phyloP scores from a whole-genome alignment of 345 rosid genomes.

The Dipteronia dyeriana region DNA sequence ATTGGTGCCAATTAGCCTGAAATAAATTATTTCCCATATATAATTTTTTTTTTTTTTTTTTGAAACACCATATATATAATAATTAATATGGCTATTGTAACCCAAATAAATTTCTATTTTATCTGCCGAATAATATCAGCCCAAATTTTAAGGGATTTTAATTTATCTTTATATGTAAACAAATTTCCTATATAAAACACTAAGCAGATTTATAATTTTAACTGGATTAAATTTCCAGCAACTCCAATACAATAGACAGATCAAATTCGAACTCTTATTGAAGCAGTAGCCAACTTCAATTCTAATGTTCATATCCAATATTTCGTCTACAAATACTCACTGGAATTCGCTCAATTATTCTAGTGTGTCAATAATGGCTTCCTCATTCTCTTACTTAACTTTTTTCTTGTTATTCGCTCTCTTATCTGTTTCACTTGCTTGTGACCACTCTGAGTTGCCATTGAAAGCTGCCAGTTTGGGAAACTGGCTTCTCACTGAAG shows the following conservation, averaged over 20 bases:
- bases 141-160: background rate
- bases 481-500: conserved; percentile 44
- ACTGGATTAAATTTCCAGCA: too few relatives aligned
- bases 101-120: too few relatives aligned
- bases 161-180: background rate
- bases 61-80: too few relatives aligned
- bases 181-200: background rate
- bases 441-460: background rate
- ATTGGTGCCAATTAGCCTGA: too few relatives aligned
- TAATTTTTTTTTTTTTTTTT: too few relatives aligned
- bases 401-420: background rate
- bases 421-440: background rate
- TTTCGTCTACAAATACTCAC: background rate
- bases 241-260: background rate
- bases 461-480: conserved; percentile 41
- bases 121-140: background rate
- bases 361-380: background rate
- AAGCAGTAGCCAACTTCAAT: background rate
- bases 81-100: too few relatives aligned
- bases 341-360: background rate
- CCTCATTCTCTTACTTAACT: background rate
- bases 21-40: too few relatives aligned
- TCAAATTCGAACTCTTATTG: too few relatives aligned
- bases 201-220: too few relatives aligned
- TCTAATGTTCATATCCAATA: too few relatives aligned